phyloP scores from a whole-genome alignment of 345 rosid genomes.

The Psidium guajava region DNA sequence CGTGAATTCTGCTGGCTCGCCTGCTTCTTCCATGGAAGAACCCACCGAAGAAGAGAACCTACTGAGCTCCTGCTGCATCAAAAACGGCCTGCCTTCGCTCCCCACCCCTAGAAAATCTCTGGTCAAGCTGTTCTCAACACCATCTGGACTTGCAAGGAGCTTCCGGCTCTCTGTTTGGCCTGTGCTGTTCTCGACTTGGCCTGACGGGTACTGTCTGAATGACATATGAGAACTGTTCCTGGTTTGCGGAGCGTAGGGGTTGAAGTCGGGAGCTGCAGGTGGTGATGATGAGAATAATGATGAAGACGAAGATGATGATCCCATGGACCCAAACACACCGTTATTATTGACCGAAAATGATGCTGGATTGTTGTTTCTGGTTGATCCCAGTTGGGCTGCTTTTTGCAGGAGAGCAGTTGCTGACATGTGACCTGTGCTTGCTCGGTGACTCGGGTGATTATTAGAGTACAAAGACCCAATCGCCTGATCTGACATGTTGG shows the following conservation, averaged over 20 bases:
- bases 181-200: neutral
- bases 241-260: neutral
- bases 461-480: slow-evolving; percentile 4
- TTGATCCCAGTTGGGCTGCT: slow-evolving; percentile 82
- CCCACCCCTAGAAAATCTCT: slow-evolving; percentile 72
- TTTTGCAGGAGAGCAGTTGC: slow-evolving; percentile 81
- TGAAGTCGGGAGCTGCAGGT: neutral
- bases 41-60: slow-evolving; percentile 18
- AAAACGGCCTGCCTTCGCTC: slow-evolving; percentile 14
- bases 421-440: slow-evolving; percentile 39
- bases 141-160: neutral
- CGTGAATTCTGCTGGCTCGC: neutral
- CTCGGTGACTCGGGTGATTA: neutral
- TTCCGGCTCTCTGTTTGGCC: neutral
- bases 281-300: neutral
- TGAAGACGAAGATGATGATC: neutral
- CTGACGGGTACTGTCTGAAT: neutral
- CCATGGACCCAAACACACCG: slow-evolving; percentile 12
- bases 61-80: slow-evolving; percentile 30
- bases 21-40: slow-evolving; percentile 4
- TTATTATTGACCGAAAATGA: neutral
- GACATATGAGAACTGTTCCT: neutral
- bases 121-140: slow-evolving; percentile 23
- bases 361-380: slow-evolving; percentile 30
- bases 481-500: neutral